These are phyloP conservation scores for Heritiera fomes DNA, from an alignment of 345 rosid genomes.

Conservation along the genomic window DNA sequence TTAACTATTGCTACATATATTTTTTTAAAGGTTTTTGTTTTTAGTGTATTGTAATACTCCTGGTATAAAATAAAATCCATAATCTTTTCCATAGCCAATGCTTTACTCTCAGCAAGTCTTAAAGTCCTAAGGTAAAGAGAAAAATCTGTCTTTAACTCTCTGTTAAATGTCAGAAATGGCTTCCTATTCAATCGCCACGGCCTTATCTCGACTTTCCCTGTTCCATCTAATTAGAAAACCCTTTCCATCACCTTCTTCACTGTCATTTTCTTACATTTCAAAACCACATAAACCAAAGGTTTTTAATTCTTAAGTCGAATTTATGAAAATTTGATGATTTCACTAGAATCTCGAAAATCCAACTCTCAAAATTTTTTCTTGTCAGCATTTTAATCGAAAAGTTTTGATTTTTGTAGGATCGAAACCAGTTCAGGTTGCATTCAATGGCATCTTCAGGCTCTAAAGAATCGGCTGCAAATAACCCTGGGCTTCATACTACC, in stretches of 20 bases:
- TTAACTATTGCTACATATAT: too few relatives aligned
- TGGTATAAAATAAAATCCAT: too few relatives aligned
- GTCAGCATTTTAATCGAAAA: not conserved
- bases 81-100: too few relatives aligned
- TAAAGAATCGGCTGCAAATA: slow-evolving; percentile 69
- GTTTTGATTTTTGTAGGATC: slow-evolving; percentile 31
- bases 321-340: not conserved
- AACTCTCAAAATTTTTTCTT: not conserved
- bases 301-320: not conserved
- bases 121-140: not conserved
- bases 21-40: too few relatives aligned
- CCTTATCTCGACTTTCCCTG: slow-evolving; percentile 15
- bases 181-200: not conserved
- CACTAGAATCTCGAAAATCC: not conserved
- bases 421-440: slow-evolving; percentile 44
- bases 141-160: not conserved
- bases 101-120: too few relatives aligned
- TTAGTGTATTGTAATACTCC: too few relatives aligned
- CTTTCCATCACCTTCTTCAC: not conserved
- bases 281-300: not conserved
- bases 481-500: slow-evolving; percentile 68
- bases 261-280: slow-evolving; percentile 12
- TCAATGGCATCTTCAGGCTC: slow-evolving; percentile 75
- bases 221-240: not conserved
- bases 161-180: slow-evolving; percentile 18